Conservation (phyloP, 2,329 filamentous ascomycete genomes). For the Nothophoma quercina region DNA sequence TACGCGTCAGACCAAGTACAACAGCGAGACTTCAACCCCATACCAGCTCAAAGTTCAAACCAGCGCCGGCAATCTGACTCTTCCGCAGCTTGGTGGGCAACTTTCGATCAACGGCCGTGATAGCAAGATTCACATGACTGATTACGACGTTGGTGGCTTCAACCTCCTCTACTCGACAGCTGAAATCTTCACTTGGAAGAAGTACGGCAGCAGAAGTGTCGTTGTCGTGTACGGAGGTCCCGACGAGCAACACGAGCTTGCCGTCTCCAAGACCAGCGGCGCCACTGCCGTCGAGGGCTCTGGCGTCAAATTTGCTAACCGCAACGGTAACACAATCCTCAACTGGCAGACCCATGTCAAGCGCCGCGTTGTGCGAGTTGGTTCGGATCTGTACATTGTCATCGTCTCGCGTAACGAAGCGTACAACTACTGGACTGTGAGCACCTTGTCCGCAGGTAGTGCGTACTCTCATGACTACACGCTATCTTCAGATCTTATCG, state of each 20-base stretch:
- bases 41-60: constrained; percentile 70
- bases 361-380: constrained; percentile 58
- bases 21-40: constrained; percentile 59
- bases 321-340: constrained; percentile 54
- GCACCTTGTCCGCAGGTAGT: constrained; percentile 20
- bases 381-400: constrained; percentile 58
- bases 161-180: constrained; percentile 70
- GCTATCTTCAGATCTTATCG: constrained; percentile 54
- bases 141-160: constrained; percentile 67
- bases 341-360: constrained; percentile 63
- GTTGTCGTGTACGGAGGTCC: constrained; percentile 69
- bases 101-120: constrained; percentile 68
- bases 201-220: constrained; percentile 63
- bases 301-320: constrained; percentile 43
- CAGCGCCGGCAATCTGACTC: constrained; percentile 56
- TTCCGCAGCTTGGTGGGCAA: constrained; percentile 64
- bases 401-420: constrained; percentile 69
- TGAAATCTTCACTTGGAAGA: constrained; percentile 72
- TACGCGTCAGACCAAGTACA: constrained; percentile 68
- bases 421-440: constrained; percentile 71
- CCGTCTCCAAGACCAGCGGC: constrained; percentile 47
- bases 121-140: constrained; percentile 70
- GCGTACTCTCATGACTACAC: constrained; percentile 24
- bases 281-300: constrained; percentile 49
- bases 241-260: constrained; percentile 68